phyloP scores from a whole-genome alignment of 805 yeast species.

The Naumovozyma dairenensis region DNA sequence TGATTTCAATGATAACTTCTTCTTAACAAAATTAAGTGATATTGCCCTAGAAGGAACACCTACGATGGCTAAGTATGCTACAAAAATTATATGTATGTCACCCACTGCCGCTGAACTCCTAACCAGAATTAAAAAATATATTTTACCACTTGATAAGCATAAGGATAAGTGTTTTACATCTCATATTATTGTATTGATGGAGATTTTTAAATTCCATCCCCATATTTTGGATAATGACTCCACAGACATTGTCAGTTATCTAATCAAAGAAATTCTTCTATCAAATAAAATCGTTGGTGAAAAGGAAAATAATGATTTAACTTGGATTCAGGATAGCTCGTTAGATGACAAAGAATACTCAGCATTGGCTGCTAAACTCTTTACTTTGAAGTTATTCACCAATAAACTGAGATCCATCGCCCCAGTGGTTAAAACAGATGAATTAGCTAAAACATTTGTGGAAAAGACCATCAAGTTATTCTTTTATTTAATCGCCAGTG shows the following conservation, averaged over 20 bases:
- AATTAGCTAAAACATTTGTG: conserved; percentile 36
- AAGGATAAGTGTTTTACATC: conserved; percentile 36
- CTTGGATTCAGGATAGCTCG: conserved; percentile 40
- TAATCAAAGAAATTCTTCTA: conserved; percentile 55
- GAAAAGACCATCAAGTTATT: conserved; percentile 61
- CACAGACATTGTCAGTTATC: conserved; percentile 45
- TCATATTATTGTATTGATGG: conserved; percentile 50
- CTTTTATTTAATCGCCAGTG: conserved; percentile 55
- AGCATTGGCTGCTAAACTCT: conserved; percentile 39
- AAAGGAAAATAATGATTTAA: conserved; percentile 16
- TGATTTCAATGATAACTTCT: conserved; percentile 33
- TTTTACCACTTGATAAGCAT: conserved; percentile 42
- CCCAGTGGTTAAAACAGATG: conserved; percentile 27
- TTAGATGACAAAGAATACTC: conserved; percentile 32
- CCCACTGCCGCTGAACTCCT: conserved; percentile 34
- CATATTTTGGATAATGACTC: conserved; percentile 41
- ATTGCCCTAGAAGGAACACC: conserved; percentile 47
- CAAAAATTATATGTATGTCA: conserved; percentile 45
- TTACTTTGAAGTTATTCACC: conserved; percentile 46
- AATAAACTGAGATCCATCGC: conserved; percentile 42
- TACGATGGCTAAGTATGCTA: conserved; percentile 53
- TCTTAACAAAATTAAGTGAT: conserved; percentile 36
- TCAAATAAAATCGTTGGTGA: conserved; percentile 36
- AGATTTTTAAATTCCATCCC: conserved; percentile 43
- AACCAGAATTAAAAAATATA: conserved; percentile 30